Conservation (phyloP, 2,329 filamentous ascomycete species). For the Neofusicoccum umdonicola region DNA sequence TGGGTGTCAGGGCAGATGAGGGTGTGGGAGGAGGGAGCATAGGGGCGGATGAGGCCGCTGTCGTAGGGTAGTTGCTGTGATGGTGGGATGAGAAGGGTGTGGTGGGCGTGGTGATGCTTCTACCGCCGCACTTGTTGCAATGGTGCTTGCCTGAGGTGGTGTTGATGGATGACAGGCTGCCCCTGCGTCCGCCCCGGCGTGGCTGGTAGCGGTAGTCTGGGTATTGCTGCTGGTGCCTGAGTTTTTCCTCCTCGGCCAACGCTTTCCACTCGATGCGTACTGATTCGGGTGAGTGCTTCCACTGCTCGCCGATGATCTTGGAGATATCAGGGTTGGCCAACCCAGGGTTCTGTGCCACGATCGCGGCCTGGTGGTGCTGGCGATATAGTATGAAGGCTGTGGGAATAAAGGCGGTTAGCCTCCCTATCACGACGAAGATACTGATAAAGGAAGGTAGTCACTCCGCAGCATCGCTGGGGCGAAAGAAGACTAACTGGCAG, state of each 20-base stretch:
- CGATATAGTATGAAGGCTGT: constrained; percentile 97
- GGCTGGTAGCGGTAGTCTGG: constrained; percentile 95
- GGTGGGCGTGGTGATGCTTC: constrained; percentile 61
- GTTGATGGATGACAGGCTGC: constrained; percentile 18
- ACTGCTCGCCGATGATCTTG: constrained; percentile 93
- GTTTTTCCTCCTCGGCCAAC: constrained; percentile 90
- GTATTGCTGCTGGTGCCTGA: constrained; percentile 82
- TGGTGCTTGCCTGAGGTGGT: constrained; percentile 46
- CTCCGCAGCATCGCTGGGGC: not conserved
- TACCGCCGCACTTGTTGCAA: constrained; percentile 71
- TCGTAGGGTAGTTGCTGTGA: constrained; percentile 36
- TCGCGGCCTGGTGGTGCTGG: constrained; percentile 81
- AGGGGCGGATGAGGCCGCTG: constrained; percentile 22
- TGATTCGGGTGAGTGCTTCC: constrained; percentile 72
- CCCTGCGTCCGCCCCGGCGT: constrained; percentile 53
- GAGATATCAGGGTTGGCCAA: constrained; percentile 94
- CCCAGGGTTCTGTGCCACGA: constrained; percentile 80
- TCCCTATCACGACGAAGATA: not conserved
- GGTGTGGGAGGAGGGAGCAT: constrained; percentile 39
- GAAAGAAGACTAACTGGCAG: not conserved
- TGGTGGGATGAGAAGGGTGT: constrained; percentile 46
- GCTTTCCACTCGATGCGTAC: constrained; percentile 84
- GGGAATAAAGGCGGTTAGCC: constrained; percentile 25
- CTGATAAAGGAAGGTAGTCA: constrained; percentile 16
- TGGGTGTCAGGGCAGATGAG: constrained; percentile 32